Percentiles rank a stretch among this genome's conserved stretches.
phyloP scores from a whole-genome alignment of 805 yeast genomes.

The Monosporozyma yasuniensis region DNA sequence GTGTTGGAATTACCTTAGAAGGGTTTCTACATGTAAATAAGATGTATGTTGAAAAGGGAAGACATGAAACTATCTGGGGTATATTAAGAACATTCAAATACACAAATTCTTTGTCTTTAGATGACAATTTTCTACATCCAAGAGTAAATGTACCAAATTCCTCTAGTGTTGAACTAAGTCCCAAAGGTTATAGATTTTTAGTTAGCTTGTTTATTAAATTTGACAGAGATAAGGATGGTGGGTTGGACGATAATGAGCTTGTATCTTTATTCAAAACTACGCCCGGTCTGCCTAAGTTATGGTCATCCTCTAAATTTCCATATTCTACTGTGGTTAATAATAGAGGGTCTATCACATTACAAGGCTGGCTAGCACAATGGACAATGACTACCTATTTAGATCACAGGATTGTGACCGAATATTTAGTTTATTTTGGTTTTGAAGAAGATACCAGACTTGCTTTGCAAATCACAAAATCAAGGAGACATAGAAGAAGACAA shows the following conservation, averaged over 20 bases:
- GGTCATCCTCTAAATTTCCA: constrained; percentile 85
- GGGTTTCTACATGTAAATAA: constrained; percentile 76
- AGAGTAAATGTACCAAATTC: constrained; percentile 61
- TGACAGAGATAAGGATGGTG: constrained; percentile 96
- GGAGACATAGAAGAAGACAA: constrained; percentile 57
- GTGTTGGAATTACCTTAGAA: constrained; percentile 53
- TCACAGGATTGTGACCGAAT: constrained; percentile 74
- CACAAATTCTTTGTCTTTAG: constrained; percentile 81
- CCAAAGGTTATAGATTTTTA: constrained; percentile 82
- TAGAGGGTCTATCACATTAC: constrained; percentile 80
- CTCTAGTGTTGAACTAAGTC: constrained; percentile 84
- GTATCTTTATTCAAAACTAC: constrained; percentile 70
- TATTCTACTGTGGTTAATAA: constrained; percentile 82
- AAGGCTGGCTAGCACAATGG: constrained; percentile 99
- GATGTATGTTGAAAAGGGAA: constrained; percentile 78
- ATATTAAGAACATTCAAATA: constrained; percentile 80
- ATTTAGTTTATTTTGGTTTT: constrained; percentile 83
- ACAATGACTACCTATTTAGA: constrained; percentile 89
- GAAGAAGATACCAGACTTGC: constrained; percentile 48
- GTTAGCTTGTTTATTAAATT: constrained; percentile 83
- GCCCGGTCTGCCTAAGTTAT: constrained; percentile 81
- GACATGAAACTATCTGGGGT: constrained; percentile 98
- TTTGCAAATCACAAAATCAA: constrained; percentile 71
- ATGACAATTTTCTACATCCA: constrained; percentile 74
- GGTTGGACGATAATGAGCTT: constrained; percentile 69